Evolutionary conservation across 768 basidiomycete species (phyloP), one percentile per base, ranked within the genome.

Genomic region (Naganishia friedmannii): DNA sequence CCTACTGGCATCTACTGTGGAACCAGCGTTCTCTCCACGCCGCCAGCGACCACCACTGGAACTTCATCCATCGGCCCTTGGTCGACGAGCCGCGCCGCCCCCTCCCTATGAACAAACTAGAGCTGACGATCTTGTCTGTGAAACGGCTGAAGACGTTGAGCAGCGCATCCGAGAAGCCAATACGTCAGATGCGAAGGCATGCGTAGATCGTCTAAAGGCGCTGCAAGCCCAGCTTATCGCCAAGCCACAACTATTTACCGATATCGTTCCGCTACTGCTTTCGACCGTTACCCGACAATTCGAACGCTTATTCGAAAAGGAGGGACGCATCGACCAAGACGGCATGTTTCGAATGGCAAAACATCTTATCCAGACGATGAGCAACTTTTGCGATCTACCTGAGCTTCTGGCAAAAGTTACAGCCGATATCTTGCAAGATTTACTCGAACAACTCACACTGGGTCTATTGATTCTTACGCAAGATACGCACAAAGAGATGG

Each of bases 281-380:
- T 92, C 94, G 78, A 92, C 92, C 0, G 89, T 99, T 75, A 90
- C 91, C 3, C 84, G 91, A 29, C 90, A 94, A 77, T 92, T 95
- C 91, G 86, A 90, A 12, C 90, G 92, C 78, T 88, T 93, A 23
- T 98, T 97, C 77, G 91, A 93, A 65, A 86, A 87, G 56, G 88
- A 88, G 1, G 87, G 90, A 32, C 88, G 91, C 66, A 83, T 94
- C 46, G 81, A 87, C 28, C 83, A 86, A 17, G 88, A 89, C 21
- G 88, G 90, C 72, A 92, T 92, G 76, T 93, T 96, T 83, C 87
- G 96, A 48, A 84, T 99, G 10, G 92, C 94, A 56, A 99, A 99
- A 81, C 96, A 98, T 80, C 86, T 98, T 66, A 95, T 98, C 72
- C 94, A 97, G 80, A 94, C 94, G 0, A 86, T 97, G 32, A 93